Base-by-base conservation (phyloP, 768 basidiomycete species). In the Boletellus ananas region DNA sequence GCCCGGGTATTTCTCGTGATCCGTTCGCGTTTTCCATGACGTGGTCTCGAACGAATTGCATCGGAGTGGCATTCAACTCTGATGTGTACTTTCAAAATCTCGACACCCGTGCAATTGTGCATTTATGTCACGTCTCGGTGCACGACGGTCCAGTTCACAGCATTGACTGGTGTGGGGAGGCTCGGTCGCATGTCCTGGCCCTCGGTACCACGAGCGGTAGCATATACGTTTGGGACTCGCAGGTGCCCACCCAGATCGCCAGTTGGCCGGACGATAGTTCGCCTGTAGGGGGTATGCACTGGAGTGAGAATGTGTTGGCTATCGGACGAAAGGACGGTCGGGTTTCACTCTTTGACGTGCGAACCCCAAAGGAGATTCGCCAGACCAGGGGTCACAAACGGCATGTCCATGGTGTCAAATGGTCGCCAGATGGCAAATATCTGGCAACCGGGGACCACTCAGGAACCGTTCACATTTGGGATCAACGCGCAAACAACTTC, bases 41-140 rank as follows among this genome's bases (percentile, higher is more conserved):
- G 34, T 86, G 84, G 84, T 85, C 84, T 2, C 65, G 51, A 25
- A 69, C 69, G 4, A 84, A 85, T 53, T 66, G 72, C 45, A 85
- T 86, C 42, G 80, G 82, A 1, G 82, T 86, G 17, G 79, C 80
- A 13, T 86, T 83, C 62, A 75, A 70, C 17, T 68, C 70, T 45
- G 76, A 83, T 12, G 74, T 85, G 12, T 85, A 79, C 63, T 81
- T 80, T 54, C 84, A 85, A 60, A 74, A 85, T 57, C 74, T 84
- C 10, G 72, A 77, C 43, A 81, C 72, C 3, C 78, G 78, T 31
- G 64, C 69, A 27, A 81, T 85, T 34, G 69, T 74, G 3, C 78
- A 74, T 43, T 65, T 85, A 17, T 81, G 76, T 58, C 69, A 68
- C 38, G 64, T 77, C 35, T 57, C 68, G 23, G 46, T 54, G 31